Evolutionary conservation across 106 monocot genomes (phyloP).

Genomic region (Amphibolis antarctica): DNA sequence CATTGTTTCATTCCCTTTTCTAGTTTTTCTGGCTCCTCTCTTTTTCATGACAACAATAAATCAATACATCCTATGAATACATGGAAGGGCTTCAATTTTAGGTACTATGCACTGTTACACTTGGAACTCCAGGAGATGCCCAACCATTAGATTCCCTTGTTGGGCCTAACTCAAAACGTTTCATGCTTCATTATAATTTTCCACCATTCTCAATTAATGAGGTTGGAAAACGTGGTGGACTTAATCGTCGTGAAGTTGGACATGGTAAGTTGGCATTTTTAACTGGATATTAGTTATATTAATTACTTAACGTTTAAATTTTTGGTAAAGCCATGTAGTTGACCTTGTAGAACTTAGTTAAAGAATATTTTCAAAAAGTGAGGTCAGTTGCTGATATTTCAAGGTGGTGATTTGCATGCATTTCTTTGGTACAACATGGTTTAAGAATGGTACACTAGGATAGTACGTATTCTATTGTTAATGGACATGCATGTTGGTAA

Average conservation of each 20-base stretch:
- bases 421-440: no score
- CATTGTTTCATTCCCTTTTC: not conserved
- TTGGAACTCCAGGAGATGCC: conserved; percentile 93
- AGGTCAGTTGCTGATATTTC: no score
- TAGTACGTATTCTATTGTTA: no score
- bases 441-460: no score
- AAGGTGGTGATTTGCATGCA: no score
- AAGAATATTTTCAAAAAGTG: no score
- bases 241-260: conserved; percentile 96
- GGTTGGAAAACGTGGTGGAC: conserved; percentile 72
- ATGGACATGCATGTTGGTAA: no score
- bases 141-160: conserved; percentile 86
- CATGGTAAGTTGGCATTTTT: conserved; percentile 43
- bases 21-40: not conserved
- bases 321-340: no score
- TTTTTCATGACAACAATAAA: not conserved
- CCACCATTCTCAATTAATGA: conserved; percentile 97
- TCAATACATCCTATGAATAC: no score
- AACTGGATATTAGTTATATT: no score
- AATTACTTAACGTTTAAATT: no score
- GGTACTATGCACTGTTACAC: conserved; percentile 94
- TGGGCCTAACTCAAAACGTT: conserved; percentile 88
- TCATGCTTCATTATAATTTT: conserved; percentile 97
- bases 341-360: no score
- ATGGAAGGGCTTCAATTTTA: conserved; percentile 10